Percentiles rank a stretch among this genome's conserved stretches.
These are phyloP conservation scores for Delonix regia DNA, from an alignment of 306 rosid species.

Conservation along the genomic window DNA sequence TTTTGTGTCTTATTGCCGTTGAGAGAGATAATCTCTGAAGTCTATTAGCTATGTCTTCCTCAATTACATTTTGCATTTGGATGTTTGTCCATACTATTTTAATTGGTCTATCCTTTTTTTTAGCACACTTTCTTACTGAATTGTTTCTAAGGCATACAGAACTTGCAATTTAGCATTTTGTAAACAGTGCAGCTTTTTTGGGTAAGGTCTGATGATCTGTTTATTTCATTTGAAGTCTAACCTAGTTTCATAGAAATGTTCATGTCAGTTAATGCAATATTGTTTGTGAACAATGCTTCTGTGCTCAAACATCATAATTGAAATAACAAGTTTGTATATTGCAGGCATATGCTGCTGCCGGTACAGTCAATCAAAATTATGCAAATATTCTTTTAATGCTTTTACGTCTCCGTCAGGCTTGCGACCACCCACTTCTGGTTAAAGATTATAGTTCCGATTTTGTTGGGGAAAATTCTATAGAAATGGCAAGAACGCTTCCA, in stretches of 20 bases:
- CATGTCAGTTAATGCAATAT: not conserved
- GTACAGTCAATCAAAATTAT: slow-evolving; percentile 94
- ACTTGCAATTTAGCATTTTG: not conserved
- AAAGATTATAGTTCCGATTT: slow-evolving; percentile 70
- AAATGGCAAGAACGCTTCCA: slow-evolving; percentile 78
- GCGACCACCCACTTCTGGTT: slow-evolving; percentile 93
- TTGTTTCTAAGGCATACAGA: not conserved
- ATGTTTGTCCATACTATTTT: not conserved
- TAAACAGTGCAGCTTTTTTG: not conserved
- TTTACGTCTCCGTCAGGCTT: slow-evolving; percentile 97
- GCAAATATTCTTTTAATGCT: slow-evolving; percentile 97
- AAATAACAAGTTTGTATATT: slow-evolving; percentile 34
- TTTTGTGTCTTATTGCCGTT: not conserved
- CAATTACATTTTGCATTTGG: not conserved
- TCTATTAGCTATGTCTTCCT: not conserved
- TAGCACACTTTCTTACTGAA: not conserved
- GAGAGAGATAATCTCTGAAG: not conserved
- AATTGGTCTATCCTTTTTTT: not conserved
- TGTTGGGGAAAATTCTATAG: slow-evolving; percentile 71
- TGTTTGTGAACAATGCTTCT: not conserved
- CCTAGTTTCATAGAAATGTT: slow-evolving; percentile 1
- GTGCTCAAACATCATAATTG: slow-evolving; percentile 25
- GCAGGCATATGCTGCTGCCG: slow-evolving; percentile 99
- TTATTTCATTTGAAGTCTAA: not conserved
- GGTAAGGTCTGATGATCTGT: not conserved